Evolutionary conservation across 1,284 basidiomycete species (phyloP).

Genomic region (Malassezia nana): DNA sequence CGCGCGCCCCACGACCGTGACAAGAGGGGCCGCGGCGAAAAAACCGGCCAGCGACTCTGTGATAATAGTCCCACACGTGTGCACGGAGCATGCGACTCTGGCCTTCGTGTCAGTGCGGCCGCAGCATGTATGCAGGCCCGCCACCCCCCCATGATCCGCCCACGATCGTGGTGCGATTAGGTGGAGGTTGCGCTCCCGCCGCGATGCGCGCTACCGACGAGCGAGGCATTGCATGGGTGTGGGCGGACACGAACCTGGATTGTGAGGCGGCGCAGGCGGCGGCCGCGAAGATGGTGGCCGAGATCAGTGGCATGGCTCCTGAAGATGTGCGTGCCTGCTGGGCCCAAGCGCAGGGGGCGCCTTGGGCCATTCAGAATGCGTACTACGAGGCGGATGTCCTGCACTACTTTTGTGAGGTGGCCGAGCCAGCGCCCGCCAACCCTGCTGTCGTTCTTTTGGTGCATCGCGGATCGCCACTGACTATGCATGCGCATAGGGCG

Average conservation of each 20-base stretch:
- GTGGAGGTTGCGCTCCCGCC: background rate
- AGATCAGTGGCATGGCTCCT: background rate
- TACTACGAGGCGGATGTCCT: constrained; percentile 11
- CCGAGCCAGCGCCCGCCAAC: background rate
- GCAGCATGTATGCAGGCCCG: background rate
- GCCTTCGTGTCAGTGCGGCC: background rate
- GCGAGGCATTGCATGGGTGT: background rate
- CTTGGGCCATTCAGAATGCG: constrained; percentile 6
- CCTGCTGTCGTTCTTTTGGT: constrained; percentile 7
- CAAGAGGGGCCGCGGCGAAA: background rate
- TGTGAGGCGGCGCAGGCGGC: background rate
- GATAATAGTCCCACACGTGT: background rate
- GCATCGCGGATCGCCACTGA: background rate
- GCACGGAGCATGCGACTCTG: background rate
- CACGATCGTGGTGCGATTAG: background rate
- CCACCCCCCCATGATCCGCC: background rate
- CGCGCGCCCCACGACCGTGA: background rate
- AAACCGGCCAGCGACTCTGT: background rate
- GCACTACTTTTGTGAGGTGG: background rate
- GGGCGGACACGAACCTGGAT: background rate
- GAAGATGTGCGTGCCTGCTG: background rate
- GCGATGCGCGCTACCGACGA: background rate
- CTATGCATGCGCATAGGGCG: background rate
- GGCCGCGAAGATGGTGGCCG: background rate
- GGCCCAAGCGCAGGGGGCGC: background rate